A percentile compares a stretch with the other conserved stretches of the same genome.
Evolutionary conservation across 1,139 yeast genomes (phyloP).

Genomic region (Meyerozyma carpophila): DNA sequence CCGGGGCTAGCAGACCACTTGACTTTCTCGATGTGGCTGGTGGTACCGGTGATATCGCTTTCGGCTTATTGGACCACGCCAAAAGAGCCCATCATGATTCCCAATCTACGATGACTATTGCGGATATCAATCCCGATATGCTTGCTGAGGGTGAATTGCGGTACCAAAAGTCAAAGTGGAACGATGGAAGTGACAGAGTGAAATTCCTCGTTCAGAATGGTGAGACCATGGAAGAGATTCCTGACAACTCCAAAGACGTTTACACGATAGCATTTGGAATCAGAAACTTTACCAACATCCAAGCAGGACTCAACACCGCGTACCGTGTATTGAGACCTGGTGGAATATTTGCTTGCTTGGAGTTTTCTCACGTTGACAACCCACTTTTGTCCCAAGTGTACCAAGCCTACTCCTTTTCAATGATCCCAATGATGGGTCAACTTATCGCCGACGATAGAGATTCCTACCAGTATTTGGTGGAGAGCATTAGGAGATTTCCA

Average conservation of each 20-base stretch:
- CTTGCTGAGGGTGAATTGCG: slow-evolving; percentile 85
- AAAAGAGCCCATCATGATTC: slow-evolving; percentile 71
- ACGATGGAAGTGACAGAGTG: slow-evolving; percentile 57
- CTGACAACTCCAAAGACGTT: slow-evolving; percentile 84
- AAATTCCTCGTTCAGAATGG: slow-evolving; percentile 88
- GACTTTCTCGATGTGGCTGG: slow-evolving; percentile 96
- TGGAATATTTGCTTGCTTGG: slow-evolving; percentile 95
- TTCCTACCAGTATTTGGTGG: slow-evolving; percentile 92
- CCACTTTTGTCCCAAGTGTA: slow-evolving; percentile 69
- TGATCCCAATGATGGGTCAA: slow-evolving; percentile 93
- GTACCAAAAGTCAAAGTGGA: slow-evolving; percentile 48
- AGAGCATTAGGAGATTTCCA: slow-evolving; percentile 88
- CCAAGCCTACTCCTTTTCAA: slow-evolving; percentile 82
- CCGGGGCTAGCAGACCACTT: slow-evolving; percentile 73
- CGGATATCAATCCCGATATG: slow-evolving; percentile 96
- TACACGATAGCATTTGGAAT: slow-evolving; percentile 97
- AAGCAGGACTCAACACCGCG: slow-evolving; percentile 89
- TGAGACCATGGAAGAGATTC: slow-evolving; percentile 77
- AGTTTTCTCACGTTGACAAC: slow-evolving; percentile 87
- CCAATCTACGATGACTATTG: slow-evolving; percentile 78
- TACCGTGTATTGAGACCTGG: slow-evolving; percentile 97
- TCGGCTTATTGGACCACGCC: slow-evolving; percentile 90
- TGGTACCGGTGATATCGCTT: slow-evolving; percentile 98
- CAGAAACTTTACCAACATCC: slow-evolving; percentile 91
- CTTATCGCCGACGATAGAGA: slow-evolving; percentile 92